A percentile compares a stretch with the other conserved stretches of the same genome.
Conservation (phyloP, 805 yeast genomes). For the Metschnikowia lochheadii region DNA sequence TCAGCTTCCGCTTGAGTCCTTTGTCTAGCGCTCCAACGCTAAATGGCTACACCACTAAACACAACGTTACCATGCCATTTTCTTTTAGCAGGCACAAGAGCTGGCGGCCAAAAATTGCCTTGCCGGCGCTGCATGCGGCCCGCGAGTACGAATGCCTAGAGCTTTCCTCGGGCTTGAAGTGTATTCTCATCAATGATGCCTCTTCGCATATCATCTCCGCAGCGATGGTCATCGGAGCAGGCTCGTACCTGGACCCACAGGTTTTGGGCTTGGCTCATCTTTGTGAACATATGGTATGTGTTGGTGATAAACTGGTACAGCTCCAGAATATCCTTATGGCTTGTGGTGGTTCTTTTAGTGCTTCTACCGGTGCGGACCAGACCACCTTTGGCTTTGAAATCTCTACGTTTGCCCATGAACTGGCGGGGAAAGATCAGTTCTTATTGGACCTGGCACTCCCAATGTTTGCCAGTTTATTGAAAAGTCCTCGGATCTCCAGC, state of each 20-base stretch:
- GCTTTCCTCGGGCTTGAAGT: conserved; percentile 66
- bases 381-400: conserved; percentile 63
- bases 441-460: conserved; percentile 44
- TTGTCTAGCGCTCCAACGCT: neutral
- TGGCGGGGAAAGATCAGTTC: conserved; percentile 22
- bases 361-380: conserved; percentile 63
- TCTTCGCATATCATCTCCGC: conserved; percentile 60
- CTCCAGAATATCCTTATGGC: conserved; percentile 47
- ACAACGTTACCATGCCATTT: neutral
- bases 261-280: conserved; percentile 85
- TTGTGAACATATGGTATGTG: conserved; percentile 70
- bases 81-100: neutral
- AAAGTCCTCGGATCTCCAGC: conserved; percentile 46
- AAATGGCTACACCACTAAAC: neutral
- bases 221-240: conserved; percentile 72
- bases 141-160: conserved; percentile 39
- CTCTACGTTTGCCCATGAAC: conserved; percentile 38
- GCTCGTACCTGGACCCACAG: conserved; percentile 75
- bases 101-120: conserved; percentile 4
- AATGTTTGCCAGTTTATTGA: conserved; percentile 50
- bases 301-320: conserved; percentile 27
- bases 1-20: neutral
- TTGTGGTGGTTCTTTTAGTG: conserved; percentile 60
- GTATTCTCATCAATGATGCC: conserved; percentile 73
- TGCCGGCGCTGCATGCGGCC: conserved; percentile 37